Evolutionary conservation across 2,329 filamentous ascomycete species (phyloP).

Genomic region (Rhinocladiella mackenziei): DNA sequence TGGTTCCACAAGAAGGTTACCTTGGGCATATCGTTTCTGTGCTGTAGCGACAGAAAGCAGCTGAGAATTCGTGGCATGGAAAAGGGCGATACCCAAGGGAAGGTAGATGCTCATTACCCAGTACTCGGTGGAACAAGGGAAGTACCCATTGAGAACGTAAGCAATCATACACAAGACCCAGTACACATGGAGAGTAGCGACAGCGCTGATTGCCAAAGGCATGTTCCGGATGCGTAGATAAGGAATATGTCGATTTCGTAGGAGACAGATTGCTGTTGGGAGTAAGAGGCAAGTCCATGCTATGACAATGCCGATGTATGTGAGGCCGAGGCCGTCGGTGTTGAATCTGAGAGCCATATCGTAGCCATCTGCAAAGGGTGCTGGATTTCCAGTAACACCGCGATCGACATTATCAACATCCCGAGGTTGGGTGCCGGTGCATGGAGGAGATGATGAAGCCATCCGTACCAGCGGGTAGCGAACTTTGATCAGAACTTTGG

Average conservation of each 20-base stretch:
- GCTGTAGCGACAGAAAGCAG: constrained; percentile 57
- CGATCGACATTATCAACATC: constrained; percentile 14
- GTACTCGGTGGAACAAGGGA: constrained; percentile 55
- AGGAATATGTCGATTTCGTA: constrained; percentile 35
- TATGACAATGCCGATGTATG: constrained; percentile 27
- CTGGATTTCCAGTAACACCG: constrained; percentile 3
- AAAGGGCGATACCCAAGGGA: constrained; percentile 62
- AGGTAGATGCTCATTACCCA: constrained; percentile 66
- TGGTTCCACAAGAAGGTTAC: constrained; percentile 4
- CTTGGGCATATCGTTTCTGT: constrained; percentile 39
- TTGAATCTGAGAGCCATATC: constrained; percentile 27
- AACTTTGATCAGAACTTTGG: constrained; percentile 13
- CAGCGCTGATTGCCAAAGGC: constrained; percentile 36
- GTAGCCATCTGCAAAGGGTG: constrained; percentile 21
- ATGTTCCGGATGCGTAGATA: constrained; percentile 40
- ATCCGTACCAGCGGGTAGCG: constrained; percentile 25
- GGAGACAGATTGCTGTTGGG: constrained; percentile 34
- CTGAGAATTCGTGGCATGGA: constrained; percentile 61
- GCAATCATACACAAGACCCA: constrained; percentile 36
- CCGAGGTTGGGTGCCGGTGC: constrained; percentile 13
- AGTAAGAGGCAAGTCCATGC: constrained; percentile 36
- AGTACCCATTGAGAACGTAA: constrained; percentile 35
- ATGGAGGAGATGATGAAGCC: constrained; percentile 17
- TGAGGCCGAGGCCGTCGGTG: constrained; percentile 28
- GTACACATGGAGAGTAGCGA: constrained; percentile 40